Conservation (phyloP, 768 basidiomycete genomes). For the Rhodotorula paludigena region DNA sequence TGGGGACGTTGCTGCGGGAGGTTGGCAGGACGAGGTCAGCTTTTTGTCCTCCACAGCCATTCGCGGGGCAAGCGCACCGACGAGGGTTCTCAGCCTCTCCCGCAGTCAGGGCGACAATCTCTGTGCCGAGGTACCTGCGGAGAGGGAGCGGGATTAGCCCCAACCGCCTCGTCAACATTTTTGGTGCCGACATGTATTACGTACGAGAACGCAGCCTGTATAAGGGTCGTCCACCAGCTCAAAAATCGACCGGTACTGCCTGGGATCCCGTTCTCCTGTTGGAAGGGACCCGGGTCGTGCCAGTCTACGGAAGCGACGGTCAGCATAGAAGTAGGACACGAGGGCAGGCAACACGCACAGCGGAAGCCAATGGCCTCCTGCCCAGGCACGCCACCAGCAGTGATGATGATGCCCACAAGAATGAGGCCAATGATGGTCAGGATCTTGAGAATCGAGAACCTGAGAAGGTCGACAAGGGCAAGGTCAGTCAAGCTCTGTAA, state of each 20-base stretch:
- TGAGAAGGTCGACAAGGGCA: neutral
- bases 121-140: conserved; percentile 57
- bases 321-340: neutral
- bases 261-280: conserved; percentile 49
- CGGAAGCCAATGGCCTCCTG: conserved; percentile 45
- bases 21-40: too few species aligned
- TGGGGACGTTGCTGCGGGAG: conserved; percentile 52
- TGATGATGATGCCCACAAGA: conserved; percentile 47
- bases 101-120: conserved; percentile 52
- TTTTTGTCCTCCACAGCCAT: too few species aligned
- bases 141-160: too few species aligned
- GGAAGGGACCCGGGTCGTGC: conserved; percentile 26
- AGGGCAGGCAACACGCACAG: conserved; percentile 20
- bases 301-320: neutral
- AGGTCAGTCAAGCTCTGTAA: neutral
- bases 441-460: conserved; percentile 39
- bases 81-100: conserved; percentile 49
- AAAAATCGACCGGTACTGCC: conserved; percentile 61
- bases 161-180: too few species aligned
- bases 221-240: conserved; percentile 51
- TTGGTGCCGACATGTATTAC: too few species aligned
- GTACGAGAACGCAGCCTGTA: conserved; percentile 52
- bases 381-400: conserved; percentile 47
- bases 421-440: conserved; percentile 48
- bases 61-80: conserved; percentile 46